Percentiles rank a stretch among this genome's conserved stretches.
Conservation (phyloP, 352 stramenopile genomes). For the Phytophthora cactorum region DNA sequence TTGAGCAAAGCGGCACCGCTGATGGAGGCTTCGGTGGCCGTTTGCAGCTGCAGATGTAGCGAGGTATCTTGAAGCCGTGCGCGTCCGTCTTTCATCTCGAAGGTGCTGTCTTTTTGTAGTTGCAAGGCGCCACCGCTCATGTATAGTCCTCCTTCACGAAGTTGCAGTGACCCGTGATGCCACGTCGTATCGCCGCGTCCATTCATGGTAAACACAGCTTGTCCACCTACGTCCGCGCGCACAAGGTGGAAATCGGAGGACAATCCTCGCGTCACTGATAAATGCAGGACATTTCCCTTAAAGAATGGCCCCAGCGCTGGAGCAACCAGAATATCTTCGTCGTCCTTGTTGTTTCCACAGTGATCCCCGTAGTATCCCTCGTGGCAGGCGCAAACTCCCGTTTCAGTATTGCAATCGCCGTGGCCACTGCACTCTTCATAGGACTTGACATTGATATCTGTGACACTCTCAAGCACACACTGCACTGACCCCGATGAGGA, state of each 20-base stretch:
- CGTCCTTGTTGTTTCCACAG: conserved; percentile 70
- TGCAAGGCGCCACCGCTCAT: conserved; percentile 42
- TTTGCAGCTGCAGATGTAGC: conserved; percentile 42
- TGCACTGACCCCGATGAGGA: conserved; percentile 26
- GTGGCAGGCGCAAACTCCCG: conserved; percentile 64
- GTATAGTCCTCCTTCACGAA: conserved; percentile 29
- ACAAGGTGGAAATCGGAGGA: conserved; percentile 75
- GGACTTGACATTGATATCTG: conserved; percentile 48
- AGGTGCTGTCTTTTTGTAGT: conserved; percentile 49
- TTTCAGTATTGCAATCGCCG: conserved; percentile 54
- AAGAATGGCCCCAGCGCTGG: conserved; percentile 66
- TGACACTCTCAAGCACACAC: conserved; percentile 57
- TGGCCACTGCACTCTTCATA: conserved; percentile 72
- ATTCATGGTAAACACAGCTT: conserved; percentile 69
- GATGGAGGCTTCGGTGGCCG: conserved; percentile 14
- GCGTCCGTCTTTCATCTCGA: conserved; percentile 56
- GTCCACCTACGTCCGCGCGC: conserved; percentile 56
- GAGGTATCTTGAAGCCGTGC: conserved; percentile 48
- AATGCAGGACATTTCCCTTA: conserved; percentile 66
- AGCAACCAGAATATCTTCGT: conserved; percentile 62
- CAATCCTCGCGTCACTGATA: conserved; percentile 50
- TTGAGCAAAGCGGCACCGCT: conserved; percentile 36
- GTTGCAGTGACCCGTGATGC: conserved; percentile 32
- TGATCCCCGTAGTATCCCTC: conserved; percentile 75
- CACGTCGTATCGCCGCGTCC: conserved; percentile 56